These are phyloP conservation scores for Coemansia sp. DNA, from an alignment of 192 early-diverging fungal genomes.

Conservation along the genomic window DNA sequence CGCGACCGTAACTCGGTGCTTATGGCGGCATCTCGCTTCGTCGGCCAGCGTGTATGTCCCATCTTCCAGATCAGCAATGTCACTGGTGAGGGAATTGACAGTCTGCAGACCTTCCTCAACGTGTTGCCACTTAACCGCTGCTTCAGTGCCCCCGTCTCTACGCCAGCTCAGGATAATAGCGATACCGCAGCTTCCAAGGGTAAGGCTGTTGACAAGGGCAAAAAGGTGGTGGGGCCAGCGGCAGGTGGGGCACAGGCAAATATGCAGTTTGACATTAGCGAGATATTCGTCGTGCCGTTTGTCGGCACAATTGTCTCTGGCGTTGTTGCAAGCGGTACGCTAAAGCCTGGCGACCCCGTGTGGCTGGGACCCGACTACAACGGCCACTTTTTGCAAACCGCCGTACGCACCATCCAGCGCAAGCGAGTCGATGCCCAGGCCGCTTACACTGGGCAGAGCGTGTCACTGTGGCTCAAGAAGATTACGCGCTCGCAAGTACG, in stretches of 20 bases:
- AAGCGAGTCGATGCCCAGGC: slow-evolving; percentile 80
- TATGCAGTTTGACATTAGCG: slow-evolving; percentile 85
- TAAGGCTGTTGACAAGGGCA: neutral
- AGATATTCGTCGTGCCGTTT: slow-evolving; percentile 89
- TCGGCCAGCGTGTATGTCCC: slow-evolving; percentile 88
- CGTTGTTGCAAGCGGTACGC: slow-evolving; percentile 69
- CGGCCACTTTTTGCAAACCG: slow-evolving; percentile 78
- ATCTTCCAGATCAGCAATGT: slow-evolving; percentile 96
- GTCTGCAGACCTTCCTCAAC: slow-evolving; percentile 83
- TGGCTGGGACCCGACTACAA: slow-evolving; percentile 83
- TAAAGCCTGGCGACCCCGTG: slow-evolving; percentile 80
- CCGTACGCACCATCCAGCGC: slow-evolving; percentile 86
- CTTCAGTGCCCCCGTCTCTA: neutral
- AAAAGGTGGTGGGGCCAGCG: neutral
- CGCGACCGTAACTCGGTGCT: slow-evolving; percentile 74
- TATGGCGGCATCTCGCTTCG: slow-evolving; percentile 78
- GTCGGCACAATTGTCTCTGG: slow-evolving; percentile 92
- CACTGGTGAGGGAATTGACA: slow-evolving; percentile 76
- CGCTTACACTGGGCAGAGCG: slow-evolving; percentile 83
- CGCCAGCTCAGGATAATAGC: neutral
- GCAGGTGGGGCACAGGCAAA: slow-evolving; percentile 24
- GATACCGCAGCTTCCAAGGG: slow-evolving; percentile 5
- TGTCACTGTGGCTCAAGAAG: slow-evolving; percentile 84
- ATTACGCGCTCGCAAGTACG: slow-evolving; percentile 76
- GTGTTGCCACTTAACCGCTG: slow-evolving; percentile 68